A percentile compares a stretch with the other conserved stretches of the same genome.
phyloP scores from a whole-genome alignment of 1,284 basidiomycete genomes.

The Laetiporus sulphureus region DNA sequence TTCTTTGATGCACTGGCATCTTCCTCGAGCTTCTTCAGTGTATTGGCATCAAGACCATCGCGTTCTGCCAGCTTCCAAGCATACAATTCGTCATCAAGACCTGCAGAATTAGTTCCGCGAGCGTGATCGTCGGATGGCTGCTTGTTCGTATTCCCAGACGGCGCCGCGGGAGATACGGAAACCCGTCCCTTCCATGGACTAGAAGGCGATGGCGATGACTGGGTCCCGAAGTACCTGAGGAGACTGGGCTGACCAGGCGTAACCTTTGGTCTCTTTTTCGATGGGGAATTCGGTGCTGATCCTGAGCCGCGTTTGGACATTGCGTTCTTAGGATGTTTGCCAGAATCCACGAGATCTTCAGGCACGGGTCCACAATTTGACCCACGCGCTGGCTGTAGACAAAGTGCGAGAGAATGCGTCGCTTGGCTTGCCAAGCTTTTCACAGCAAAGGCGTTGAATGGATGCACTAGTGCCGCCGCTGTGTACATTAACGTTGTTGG shows the following conservation, averaged over 20 bases:
- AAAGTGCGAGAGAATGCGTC: no score
- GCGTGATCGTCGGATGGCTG: not conserved
- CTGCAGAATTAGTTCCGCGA: no score
- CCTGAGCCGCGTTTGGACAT: conserved; percentile 25
- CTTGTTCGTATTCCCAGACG: not conserved
- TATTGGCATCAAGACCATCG: conserved; percentile 21
- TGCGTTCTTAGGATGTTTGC: not conserved
- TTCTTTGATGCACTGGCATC: conserved; percentile 15
- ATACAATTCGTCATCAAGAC: conserved; percentile 16
- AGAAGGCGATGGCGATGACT: conserved; percentile 5
- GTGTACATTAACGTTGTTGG: no score
- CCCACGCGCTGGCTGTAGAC: no score
- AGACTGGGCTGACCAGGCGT: conserved; percentile 21
- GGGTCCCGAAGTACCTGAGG: conserved; percentile 24
- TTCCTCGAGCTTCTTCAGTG: conserved; percentile 17
- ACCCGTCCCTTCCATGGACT: conserved; percentile 4
- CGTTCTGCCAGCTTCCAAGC: conserved; percentile 22
- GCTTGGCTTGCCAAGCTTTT: no score
- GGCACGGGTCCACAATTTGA: no score
- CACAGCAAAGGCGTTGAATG: no score
- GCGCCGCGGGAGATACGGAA: no score
- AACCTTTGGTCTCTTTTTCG: conserved; percentile 21
- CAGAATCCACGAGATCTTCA: no score
- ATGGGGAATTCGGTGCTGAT: conserved; percentile 15
- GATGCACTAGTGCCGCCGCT: no score